A percentile compares a stretch with the other conserved stretches of the same genome.
phyloP scores from a whole-genome alignment of 106 monocot species.

The Triglochin maritima region DNA sequence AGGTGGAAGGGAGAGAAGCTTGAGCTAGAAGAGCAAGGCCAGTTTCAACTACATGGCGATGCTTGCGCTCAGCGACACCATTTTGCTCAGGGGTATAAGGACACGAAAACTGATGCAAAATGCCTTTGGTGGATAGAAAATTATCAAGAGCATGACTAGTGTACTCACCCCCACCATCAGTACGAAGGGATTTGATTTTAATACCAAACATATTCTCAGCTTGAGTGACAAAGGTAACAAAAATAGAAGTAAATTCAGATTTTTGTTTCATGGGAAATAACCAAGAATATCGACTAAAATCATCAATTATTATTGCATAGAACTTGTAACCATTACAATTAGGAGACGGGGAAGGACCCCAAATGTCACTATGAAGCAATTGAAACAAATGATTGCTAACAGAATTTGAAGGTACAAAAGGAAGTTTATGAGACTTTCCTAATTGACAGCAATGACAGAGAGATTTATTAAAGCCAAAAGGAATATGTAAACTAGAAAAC shows the following conservation, averaged over 20 bases:
- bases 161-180: not conserved
- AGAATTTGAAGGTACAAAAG: not conserved
- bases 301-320: not conserved
- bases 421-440: not conserved
- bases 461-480: too few relatives aligned
- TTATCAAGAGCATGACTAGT: not conserved
- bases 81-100: constrained; percentile 1
- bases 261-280: constrained; percentile 1
- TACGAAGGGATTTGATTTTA: not conserved
- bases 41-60: not conserved
- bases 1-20: not conserved
- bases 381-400: not conserved
- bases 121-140: not conserved
- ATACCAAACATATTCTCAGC: not conserved
- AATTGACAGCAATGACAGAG: not conserved
- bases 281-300: constrained; percentile 2
- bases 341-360: not conserved
- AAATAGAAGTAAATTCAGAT: not conserved
- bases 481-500: not conserved
- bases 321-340: not conserved
- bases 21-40: not conserved
- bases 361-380: constrained; percentile 1
- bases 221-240: not conserved
- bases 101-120: not conserved
- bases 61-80: not conserved